Base-by-base conservation (phyloP, 306 rosid genomes). In the Cyamopsis tetragonoloba region DNA sequence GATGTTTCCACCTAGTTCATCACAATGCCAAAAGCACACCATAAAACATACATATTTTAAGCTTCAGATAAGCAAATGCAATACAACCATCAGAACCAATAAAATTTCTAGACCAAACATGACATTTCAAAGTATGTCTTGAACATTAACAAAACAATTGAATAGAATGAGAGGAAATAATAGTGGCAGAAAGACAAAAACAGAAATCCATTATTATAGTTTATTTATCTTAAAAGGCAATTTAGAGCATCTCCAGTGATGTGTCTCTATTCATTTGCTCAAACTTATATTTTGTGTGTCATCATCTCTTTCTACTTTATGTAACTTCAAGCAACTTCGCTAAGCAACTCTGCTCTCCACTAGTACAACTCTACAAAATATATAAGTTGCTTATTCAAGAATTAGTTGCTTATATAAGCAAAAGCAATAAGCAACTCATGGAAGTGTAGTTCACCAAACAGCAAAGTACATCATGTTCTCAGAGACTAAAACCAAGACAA, bases 1-100 rank as follows among this genome's bases (percentile, higher is more conserved):
- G 76, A 79, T 73, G 71, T 62, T 86, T 13, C 83, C 79, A 83
- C 86, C 98, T 88, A 79, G 47, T 63, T 57, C 87, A 83, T 73
- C 79, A 70, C 61, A 49, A 73, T 34, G 43, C 62, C 72, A 70
- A 75, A 79, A 42, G 4, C 51, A 82, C 79, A 72, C 68, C 71
- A 65, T 65, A 66, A 78, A 61, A 70, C 49, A 54, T 18, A 24
- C 32, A 63, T 22, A 51, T 39, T 51, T 62, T 63, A 49, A 74
- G 51, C 27, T 50, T 51, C 63, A 72, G 69, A 61, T 46, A 54
- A 75, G 60, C 56, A 30, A 65, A 68, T 71, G 70, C 26, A 69
- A 41, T 46, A 55, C 38, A 44, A 0, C 8, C 26, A 79, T 6
- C 50, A 77, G 50, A 74, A 70, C 66, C 5, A 19, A 31, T 4